phyloP scores from a whole-genome alignment of 208 protist species.

The Naegleria gruberi region DNA sequence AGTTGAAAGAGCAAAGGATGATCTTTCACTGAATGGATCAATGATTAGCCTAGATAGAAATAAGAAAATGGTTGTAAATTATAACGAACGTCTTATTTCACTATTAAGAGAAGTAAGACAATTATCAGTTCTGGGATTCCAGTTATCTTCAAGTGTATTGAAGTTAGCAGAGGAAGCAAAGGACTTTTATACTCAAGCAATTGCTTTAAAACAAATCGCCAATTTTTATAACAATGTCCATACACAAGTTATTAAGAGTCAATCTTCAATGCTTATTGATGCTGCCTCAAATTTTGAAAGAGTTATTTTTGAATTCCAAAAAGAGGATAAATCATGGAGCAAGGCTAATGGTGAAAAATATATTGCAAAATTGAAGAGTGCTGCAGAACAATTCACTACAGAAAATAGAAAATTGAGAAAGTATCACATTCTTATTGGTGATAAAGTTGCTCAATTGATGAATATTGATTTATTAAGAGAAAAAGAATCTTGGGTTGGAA shows the following conservation, averaged over 20 bases:
- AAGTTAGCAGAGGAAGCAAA: conserved; percentile 58
- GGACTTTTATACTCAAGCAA: conserved; percentile 63
- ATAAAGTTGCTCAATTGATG: conserved; percentile 72
- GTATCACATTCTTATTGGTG: conserved; percentile 68
- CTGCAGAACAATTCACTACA: conserved; percentile 66
- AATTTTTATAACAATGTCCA: conserved; percentile 80
- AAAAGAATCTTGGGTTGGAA: conserved; percentile 79
- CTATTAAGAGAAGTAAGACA: neutral
- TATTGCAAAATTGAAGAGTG: conserved; percentile 63
- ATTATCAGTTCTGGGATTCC: conserved; percentile 22
- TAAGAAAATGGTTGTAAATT: conserved; percentile 22
- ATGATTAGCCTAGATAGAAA: conserved; percentile 5
- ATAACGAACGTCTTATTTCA: neutral
- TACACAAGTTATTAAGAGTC: conserved; percentile 62
- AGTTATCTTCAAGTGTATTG: conserved; percentile 57
- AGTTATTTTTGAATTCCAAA: conserved; percentile 67
- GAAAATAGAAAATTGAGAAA: conserved; percentile 84
- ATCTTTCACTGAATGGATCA: neutral
- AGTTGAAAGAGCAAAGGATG: neutral
- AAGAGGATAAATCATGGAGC: conserved; percentile 69
- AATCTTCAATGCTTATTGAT: neutral
- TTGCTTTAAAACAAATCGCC: conserved; percentile 62
- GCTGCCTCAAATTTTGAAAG: conserved; percentile 58
- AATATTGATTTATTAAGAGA: conserved; percentile 76
- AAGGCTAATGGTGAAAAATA: conserved; percentile 64